Conservation (phyloP, 2,329 filamentous ascomycete genomes). For the Exophiala sideris region DNA sequence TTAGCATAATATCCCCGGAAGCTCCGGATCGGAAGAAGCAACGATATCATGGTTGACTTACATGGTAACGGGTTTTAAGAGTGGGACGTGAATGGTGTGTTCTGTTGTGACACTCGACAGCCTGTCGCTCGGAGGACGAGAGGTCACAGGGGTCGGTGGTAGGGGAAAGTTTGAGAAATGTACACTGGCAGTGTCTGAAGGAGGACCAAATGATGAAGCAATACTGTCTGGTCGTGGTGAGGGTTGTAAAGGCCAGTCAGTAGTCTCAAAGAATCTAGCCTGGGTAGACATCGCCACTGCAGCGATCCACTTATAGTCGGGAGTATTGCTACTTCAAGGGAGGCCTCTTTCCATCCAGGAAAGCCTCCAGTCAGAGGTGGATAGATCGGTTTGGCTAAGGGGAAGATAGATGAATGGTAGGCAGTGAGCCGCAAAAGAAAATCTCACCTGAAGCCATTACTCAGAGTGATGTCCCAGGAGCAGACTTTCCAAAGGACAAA, state of each 20-base stretch:
- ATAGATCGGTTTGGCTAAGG: neutral
- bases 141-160: slow-evolving; percentile 31
- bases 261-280: slow-evolving; percentile 30
- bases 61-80: slow-evolving; percentile 17
- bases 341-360: no score
- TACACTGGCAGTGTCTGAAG: slow-evolving; percentile 33
- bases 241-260: slow-evolving; percentile 33
- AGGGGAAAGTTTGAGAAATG: slow-evolving; percentile 29
- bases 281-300: slow-evolving; percentile 24
- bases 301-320: neutral
- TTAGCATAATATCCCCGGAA: slow-evolving; percentile 32
- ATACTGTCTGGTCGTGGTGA: slow-evolving; percentile 30
- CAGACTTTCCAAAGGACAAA: slow-evolving; percentile 3
- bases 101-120: slow-evolving; percentile 23
- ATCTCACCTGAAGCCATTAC: slow-evolving; percentile 11
- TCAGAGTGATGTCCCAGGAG: slow-evolving; percentile 5
- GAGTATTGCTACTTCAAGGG: neutral
- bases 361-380: neutral
- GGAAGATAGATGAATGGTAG: neutral
- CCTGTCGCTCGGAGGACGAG: slow-evolving; percentile 26
- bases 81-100: slow-evolving; percentile 14
- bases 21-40: slow-evolving; percentile 25
- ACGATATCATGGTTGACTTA: slow-evolving; percentile 5
- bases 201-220: slow-evolving; percentile 30
- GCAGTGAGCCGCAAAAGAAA: slow-evolving; percentile 11